Conservation (phyloP, 2,329 filamentous ascomycete genomes). For the Botryotinia globosa region DNA sequence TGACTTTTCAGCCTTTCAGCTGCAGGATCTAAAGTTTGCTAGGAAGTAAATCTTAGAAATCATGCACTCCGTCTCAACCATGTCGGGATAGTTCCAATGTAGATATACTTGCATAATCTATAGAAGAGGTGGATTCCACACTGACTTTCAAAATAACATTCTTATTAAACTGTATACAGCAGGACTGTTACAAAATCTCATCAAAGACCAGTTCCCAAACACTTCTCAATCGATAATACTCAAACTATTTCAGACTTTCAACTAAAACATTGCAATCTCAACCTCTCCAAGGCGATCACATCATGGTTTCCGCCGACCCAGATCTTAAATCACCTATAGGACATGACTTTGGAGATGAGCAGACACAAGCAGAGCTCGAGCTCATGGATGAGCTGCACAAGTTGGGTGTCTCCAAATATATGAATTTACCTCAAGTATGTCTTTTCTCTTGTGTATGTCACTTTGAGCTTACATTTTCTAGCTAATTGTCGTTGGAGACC, state of each 20-base stretch:
- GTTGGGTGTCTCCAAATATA: constrained; percentile 23
- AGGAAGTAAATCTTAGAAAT: not conserved
- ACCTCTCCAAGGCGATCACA: not conserved
- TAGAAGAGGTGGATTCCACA: not conserved
- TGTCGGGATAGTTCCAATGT: not conserved
- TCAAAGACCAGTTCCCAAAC: not conserved
- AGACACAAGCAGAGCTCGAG: constrained; percentile 24
- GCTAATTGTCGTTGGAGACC: constrained; percentile 43
- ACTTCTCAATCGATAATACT: not conserved
- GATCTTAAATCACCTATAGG: not conserved
- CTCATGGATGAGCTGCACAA: constrained; percentile 28
- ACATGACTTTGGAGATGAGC: constrained; percentile 25
- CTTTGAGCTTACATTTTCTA: constrained; percentile 10
- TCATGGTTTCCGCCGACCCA: not conserved
- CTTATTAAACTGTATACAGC: not conserved
- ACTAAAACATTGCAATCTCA: not conserved
- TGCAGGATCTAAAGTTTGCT: not conserved
- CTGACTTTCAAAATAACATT: not conserved
- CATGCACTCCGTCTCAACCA: not conserved
- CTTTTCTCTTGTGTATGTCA: not conserved
- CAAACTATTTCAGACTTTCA: not conserved
- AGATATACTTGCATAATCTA: not conserved
- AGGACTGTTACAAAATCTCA: not conserved
- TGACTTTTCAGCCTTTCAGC: not conserved
- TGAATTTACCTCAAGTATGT: constrained; percentile 27